A percentile compares a stretch with the other conserved stretches of the same genome.
Evolutionary conservation across 352 stramenopile species (phyloP).

Genomic region (Thraustochytrium sp.): DNA sequence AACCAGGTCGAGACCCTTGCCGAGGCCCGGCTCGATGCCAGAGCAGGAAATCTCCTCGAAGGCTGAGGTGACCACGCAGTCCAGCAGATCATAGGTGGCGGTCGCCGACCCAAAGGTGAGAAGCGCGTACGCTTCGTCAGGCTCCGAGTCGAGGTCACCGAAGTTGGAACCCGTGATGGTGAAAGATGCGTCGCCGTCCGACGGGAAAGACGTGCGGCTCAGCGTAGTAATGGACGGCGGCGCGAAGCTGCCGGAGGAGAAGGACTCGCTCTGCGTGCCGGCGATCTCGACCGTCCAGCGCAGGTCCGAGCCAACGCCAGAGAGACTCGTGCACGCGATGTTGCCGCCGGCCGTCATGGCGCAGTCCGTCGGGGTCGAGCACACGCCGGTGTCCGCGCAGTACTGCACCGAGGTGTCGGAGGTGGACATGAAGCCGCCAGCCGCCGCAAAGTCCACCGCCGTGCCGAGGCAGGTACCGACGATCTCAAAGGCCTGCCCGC

Average conservation of each 20-base stretch:
- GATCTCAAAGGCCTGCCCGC: background rate
- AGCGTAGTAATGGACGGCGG: background rate
- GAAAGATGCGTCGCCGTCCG: background rate
- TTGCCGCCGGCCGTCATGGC: background rate
- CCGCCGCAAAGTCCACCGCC: background rate
- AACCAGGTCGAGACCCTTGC: background rate
- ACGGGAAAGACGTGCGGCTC: background rate
- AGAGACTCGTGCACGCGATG: background rate
- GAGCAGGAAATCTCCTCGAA: background rate
- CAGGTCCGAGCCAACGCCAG: background rate
- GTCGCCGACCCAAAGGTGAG: background rate
- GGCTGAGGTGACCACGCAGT: background rate
- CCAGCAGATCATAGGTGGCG: background rate
- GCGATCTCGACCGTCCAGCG: background rate
- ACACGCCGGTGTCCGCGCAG: background rate
- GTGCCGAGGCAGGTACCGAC: constrained; percentile 3
- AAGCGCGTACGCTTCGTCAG: background rate
- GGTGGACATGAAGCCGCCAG: background rate
- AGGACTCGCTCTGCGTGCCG: background rate
- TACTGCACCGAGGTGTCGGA: background rate
- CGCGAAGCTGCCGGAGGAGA: background rate
- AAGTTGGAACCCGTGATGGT: constrained; percentile 40
- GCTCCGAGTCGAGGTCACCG: background rate
- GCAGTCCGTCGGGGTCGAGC: background rate
- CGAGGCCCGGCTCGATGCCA: background rate